Conservation (phyloP, 345 rosid species). For the Anacardium occidentale region DNA sequence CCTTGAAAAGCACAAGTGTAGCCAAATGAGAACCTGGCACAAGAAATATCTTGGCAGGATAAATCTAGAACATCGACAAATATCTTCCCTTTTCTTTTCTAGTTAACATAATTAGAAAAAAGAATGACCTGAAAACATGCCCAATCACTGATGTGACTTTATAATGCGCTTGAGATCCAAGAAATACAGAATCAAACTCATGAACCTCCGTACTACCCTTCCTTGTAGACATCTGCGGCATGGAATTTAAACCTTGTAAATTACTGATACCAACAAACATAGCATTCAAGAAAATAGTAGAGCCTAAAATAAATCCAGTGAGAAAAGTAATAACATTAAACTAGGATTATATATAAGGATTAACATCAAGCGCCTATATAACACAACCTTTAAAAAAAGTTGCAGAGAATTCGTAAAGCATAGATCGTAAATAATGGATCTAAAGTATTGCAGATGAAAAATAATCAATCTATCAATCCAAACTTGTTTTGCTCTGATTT, state of each 20-base stretch:
- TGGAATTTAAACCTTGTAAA: conserved; percentile 3
- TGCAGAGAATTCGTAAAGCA: background rate
- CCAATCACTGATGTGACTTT: conserved; percentile 90
- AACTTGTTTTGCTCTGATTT: too few species aligned
- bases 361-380: background rate
- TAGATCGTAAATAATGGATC: background rate
- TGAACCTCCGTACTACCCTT: conserved; percentile 85
- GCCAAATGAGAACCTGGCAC: background rate
- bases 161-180: conserved; percentile 50
- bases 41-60: background rate
- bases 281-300: background rate
- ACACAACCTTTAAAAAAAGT: background rate
- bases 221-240: conserved; percentile 69
- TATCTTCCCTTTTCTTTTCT: background rate
- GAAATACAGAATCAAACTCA: conserved; percentile 72
- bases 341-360: background rate
- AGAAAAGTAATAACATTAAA: background rate
- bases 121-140: conserved; percentile 85
- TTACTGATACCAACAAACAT: background rate
- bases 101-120: conserved; percentile 5
- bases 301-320: background rate
- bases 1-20: background rate
- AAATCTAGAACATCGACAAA: background rate
- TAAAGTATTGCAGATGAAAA: background rate
- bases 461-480: too few species aligned